Percentiles rank a stretch among this genome's conserved stretches.
phyloP scores from a whole-genome alignment of 768 basidiomycete species.

The Leucocoprinus leucothites region DNA sequence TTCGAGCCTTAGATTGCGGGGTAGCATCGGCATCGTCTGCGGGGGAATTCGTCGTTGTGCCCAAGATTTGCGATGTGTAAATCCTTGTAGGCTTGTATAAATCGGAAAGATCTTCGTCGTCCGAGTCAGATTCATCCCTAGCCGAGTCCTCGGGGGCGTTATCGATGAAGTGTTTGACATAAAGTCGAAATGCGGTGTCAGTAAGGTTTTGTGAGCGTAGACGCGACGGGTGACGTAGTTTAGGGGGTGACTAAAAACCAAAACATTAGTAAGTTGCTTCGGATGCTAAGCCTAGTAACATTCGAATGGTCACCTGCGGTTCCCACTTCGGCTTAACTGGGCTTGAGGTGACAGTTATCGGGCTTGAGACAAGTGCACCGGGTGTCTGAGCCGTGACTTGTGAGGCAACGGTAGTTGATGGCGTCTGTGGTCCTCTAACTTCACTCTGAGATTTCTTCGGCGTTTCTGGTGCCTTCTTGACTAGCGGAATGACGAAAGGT shows the following conservation, averaged over 20 bases:
- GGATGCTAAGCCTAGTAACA: slow-evolving; percentile 24
- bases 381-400: slow-evolving; percentile 15
- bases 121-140: slow-evolving; percentile 7
- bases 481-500: slow-evolving; percentile 48
- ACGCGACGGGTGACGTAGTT: slow-evolving; percentile 71
- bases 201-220: slow-evolving; percentile 67
- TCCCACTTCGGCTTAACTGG: slow-evolving; percentile 22
- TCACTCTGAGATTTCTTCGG: not conserved
- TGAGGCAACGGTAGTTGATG: slow-evolving; percentile 11
- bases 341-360: slow-evolving; percentile 21
- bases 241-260: slow-evolving; percentile 30
- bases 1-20: not conserved
- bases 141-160: slow-evolving; percentile 32
- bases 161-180: slow-evolving; percentile 80
- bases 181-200: slow-evolving; percentile 67
- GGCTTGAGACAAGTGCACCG: slow-evolving; percentile 21
- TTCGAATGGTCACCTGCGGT: slow-evolving; percentile 12
- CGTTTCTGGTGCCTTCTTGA: slow-evolving; percentile 5
- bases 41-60: slow-evolving; percentile 34
- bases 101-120: not conserved
- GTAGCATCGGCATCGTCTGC: slow-evolving; percentile 8
- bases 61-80: slow-evolving; percentile 15
- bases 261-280: slow-evolving; percentile 19
- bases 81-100: not conserved
- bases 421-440: slow-evolving; percentile 8